A percentile compares a stretch with the other conserved stretches of the same genome.
phyloP scores from a whole-genome alignment of 2,329 filamentous ascomycete genomes.

The Colletotrichum tropicicola region DNA sequence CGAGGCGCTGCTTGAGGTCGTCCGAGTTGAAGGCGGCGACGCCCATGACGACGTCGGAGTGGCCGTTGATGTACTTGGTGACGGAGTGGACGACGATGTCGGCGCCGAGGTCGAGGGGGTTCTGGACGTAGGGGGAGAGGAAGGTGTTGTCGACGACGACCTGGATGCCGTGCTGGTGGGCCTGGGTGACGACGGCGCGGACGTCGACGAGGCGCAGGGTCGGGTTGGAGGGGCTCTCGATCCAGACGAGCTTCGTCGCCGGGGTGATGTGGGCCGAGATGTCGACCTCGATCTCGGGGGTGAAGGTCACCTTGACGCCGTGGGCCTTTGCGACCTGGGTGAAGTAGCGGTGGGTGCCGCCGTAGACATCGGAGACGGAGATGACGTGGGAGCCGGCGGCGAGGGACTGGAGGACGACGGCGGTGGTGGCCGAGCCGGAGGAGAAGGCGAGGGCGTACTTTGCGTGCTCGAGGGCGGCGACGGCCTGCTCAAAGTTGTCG shows the following conservation, averaged over 20 bases:
- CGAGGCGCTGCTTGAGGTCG: constrained; percentile 77
- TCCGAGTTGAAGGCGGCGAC: constrained; percentile 94
- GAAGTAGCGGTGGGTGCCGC: constrained; percentile 98
- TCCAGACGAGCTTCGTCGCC: constrained; percentile 96
- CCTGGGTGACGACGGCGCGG: constrained; percentile 80
- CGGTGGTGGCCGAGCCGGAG: constrained; percentile 93
- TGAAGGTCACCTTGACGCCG: constrained; percentile 94
- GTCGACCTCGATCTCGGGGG: constrained; percentile 89
- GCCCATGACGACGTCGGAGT: constrained; percentile 97
- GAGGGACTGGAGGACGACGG: constrained; percentile 90
- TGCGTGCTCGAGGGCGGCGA: constrained; percentile 92
- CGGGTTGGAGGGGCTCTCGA: constrained; percentile 94
- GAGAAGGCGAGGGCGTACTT: constrained; percentile 94
- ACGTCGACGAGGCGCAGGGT: constrained; percentile 95
- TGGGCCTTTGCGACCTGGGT: constrained; percentile 96
- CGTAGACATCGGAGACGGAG: constrained; percentile 97
- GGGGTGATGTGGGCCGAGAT: constrained; percentile 85
- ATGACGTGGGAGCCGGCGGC: constrained; percentile 93
- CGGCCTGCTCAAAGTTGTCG: constrained; percentile 89
- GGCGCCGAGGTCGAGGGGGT: constrained; percentile 92
- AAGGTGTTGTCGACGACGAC: constrained; percentile 99
- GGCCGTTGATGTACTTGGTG: constrained; percentile 99
- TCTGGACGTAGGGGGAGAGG: constrained; percentile 95
- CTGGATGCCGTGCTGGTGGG: constrained; percentile 87
- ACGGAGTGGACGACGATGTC: constrained; percentile 98